Evolutionary conservation across 768 basidiomycete genomes (phyloP).

Genomic region (Auricularia auricula-judae): DNA sequence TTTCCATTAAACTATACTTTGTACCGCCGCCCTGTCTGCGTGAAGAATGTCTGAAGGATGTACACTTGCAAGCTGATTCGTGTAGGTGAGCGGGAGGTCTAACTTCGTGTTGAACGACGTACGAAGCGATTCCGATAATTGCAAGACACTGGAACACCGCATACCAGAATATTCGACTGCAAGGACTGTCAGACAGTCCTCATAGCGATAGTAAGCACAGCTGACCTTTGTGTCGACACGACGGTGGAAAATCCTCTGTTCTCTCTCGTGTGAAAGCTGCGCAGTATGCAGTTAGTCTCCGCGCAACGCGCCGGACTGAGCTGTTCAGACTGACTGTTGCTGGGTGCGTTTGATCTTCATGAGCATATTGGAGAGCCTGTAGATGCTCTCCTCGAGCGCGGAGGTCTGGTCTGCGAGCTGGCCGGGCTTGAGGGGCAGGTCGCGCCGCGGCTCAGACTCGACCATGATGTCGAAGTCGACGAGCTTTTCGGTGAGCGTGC

Average conservation of each 20-base stretch:
- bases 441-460: slow-evolving; percentile 88
- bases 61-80: slow-evolving; percentile 71
- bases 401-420: slow-evolving; percentile 89
- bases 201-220: slow-evolving; percentile 8
- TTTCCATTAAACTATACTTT: slow-evolving; percentile 46
- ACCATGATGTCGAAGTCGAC: slow-evolving; percentile 97
- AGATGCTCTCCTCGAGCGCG: slow-evolving; percentile 90
- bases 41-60: slow-evolving; percentile 92
- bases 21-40: slow-evolving; percentile 81
- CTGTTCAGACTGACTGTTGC: slow-evolving; percentile 61
- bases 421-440: slow-evolving; percentile 78
- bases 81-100: slow-evolving; percentile 6
- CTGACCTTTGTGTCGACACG: slow-evolving; percentile 75
- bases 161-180: slow-evolving; percentile 91
- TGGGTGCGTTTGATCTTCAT: slow-evolving; percentile 87
- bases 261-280: slow-evolving; percentile 87
- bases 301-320: neutral
- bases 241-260: slow-evolving; percentile 91
- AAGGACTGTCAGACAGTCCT: neutral
- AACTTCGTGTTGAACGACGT: slow-evolving; percentile 20
- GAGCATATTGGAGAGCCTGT: slow-evolving; percentile 77
- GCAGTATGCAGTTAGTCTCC: neutral
- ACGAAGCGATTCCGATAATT: slow-evolving; percentile 83
- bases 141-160: slow-evolving; percentile 69
- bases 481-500: slow-evolving; percentile 85